These are phyloP conservation scores for Pseudocercospora musae DNA, from an alignment of 2,329 filamentous ascomycete genomes.

Conservation along the genomic window DNA sequence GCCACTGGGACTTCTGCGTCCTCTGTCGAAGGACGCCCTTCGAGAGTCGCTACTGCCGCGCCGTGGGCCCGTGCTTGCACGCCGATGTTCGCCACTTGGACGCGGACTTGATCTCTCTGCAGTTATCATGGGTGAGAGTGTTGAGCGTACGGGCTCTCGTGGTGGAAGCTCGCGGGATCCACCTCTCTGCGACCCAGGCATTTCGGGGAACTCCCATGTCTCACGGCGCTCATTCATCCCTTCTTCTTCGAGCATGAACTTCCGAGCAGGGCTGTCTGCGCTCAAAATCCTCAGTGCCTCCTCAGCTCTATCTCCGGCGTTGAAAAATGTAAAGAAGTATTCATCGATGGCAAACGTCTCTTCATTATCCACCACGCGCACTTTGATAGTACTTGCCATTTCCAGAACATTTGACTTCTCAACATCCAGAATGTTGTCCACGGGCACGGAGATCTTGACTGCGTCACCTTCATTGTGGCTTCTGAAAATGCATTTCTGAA, in stretches of 20 bases:
- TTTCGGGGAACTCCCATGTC: background rate
- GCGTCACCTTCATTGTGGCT: constrained; percentile 96
- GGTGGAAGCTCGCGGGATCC: constrained; percentile 19
- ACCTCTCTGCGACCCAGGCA: constrained; percentile 2
- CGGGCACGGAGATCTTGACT: constrained; percentile 89
- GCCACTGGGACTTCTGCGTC: constrained; percentile 61
- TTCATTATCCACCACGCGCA: constrained; percentile 87
- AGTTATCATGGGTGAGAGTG: constrained; percentile 42
- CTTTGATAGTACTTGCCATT: constrained; percentile 89
- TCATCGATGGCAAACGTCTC: constrained; percentile 96
- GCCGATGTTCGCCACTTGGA: constrained; percentile 42
- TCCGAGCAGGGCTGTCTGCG: constrained; percentile 54
- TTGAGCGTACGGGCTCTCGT: constrained; percentile 42
- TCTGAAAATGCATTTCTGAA: constrained; percentile 92
- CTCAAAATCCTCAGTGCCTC: constrained; percentile 60
- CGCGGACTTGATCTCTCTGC: constrained; percentile 38
- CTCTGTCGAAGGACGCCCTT: constrained; percentile 38
- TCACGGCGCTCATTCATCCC: constrained; percentile 6
- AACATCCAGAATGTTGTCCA: constrained; percentile 84
- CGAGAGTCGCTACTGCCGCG: constrained; percentile 33
- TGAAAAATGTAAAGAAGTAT: constrained; percentile 98
- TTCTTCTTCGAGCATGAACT: constrained; percentile 13
- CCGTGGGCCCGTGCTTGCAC: constrained; percentile 40
- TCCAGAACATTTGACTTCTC: constrained; percentile 89
- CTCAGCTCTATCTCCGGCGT: constrained; percentile 77